Evolutionary conservation across 2,329 filamentous ascomycete genomes (phyloP), one percentile per base, ranked within the genome.

Genomic region (Graphilbum sp.): DNA sequence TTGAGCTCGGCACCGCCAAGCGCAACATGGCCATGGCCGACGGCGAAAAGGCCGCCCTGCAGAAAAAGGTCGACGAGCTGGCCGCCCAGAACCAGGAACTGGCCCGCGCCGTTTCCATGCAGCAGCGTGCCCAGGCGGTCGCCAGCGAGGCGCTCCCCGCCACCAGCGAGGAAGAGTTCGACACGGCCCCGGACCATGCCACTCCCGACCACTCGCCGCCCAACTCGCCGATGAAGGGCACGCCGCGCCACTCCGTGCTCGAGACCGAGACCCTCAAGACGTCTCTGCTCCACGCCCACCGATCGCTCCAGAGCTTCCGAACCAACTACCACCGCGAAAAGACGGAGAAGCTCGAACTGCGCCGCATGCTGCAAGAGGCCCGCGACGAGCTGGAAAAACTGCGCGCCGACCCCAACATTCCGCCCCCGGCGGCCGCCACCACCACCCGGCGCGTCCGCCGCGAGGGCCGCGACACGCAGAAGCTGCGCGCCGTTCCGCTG

Each of bases 261-360:
- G 90, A 98, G 58, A 80, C 85, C 0, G 90, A 98, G 61, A 98
- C 90, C 0, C 64, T 98, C 47, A 92, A 90, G 62, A 92, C 87
- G 38, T 95, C 88, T 20, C 69, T 96, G 21, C 79, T 86, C 47
- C 90, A 98, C 55, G 88, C 90, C 30, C 90, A 96, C 56, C 76
- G 88, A 41, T 95, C 93, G 61, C 95, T 98, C 42, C 88, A 96
- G 55, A 93, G 85, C 50, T 72, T 96, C 48, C 86, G 93, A 58
- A 86, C 81, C 55, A 93, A 87, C 50, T 82, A 96, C 34, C 88
- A 98, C 56, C 81, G 90, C 25, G 90, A 98, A 58, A 98, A 96
- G 75, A 95, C 88, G 0, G 90, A 98, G 58, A 98, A 95, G 65
- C 72, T 96, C 21, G 90, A 98, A 58, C 72, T 96, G 38, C 87